Conservation (phyloP, 495 filamentous ascomycete species). For the Pyrenopolyporus hunteri region DNA sequence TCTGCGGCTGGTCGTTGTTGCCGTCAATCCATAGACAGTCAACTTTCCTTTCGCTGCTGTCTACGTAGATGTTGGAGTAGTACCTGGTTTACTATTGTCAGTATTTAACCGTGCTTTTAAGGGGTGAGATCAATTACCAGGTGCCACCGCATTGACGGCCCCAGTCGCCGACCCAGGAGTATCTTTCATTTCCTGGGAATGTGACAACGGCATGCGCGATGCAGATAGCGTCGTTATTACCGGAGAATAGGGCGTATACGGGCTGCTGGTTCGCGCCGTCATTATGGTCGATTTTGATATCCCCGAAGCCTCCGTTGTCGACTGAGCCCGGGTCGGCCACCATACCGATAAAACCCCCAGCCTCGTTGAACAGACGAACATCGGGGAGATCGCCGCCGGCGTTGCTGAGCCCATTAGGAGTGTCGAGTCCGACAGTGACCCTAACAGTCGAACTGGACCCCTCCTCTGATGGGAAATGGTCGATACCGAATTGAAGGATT, state of each 20-base stretch:
- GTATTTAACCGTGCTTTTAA: not conserved
- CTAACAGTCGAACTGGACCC: constrained; percentile 28
- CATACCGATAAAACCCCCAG: constrained; percentile 37
- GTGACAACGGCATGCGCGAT: constrained; percentile 37
- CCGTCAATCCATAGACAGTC: constrained; percentile 44
- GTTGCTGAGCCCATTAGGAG: constrained; percentile 24
- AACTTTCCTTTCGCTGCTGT: constrained; percentile 47
- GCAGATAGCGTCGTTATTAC: constrained; percentile 44
- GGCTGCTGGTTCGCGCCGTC: constrained; percentile 30
- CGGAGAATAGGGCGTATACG: constrained; percentile 41
- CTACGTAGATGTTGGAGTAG: constrained; percentile 55
- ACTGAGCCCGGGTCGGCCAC: constrained; percentile 31
- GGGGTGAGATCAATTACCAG: constrained; percentile 11
- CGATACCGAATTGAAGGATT: constrained; percentile 33
- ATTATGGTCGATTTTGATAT: constrained; percentile 34
- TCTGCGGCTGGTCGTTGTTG: constrained; percentile 41
- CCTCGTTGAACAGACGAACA: constrained; percentile 42
- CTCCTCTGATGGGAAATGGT: constrained; percentile 20
- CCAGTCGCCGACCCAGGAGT: constrained; percentile 43
- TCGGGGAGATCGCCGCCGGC: constrained; percentile 43
- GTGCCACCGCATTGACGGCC: constrained; percentile 34
- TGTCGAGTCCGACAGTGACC: constrained; percentile 39
- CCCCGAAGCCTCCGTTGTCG: constrained; percentile 25
- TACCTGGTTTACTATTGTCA: constrained; percentile 16
- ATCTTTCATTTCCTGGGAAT: constrained; percentile 35